Percentiles rank a stretch among this genome's conserved stretches.
Evolutionary conservation across 805 yeast species (phyloP).

Genomic region (Ogataea sp.): DNA sequence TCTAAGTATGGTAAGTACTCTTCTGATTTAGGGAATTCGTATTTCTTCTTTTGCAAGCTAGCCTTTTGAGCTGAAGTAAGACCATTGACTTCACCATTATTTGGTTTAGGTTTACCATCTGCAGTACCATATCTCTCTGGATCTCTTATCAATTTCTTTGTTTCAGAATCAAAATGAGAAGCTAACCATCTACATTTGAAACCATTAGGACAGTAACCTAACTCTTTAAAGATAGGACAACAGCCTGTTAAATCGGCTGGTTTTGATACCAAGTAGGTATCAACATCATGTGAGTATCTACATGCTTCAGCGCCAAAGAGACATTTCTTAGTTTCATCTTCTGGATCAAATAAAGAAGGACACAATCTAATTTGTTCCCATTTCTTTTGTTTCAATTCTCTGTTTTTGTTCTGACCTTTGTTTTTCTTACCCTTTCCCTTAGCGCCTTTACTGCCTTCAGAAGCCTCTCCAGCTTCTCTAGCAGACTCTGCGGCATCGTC

Average conservation of each 20-base stretch:
- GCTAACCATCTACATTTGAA: slow-evolving; percentile 86
- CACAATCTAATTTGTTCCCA: slow-evolving; percentile 63
- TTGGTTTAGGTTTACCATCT: slow-evolving; percentile 23
- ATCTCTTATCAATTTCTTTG: slow-evolving; percentile 37
- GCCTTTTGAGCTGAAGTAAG: slow-evolving; percentile 39
- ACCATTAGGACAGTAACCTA: slow-evolving; percentile 92
- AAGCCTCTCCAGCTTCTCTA: slow-evolving; percentile 39
- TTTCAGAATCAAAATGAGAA: slow-evolving; percentile 52
- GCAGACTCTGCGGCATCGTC: slow-evolving; percentile 42
- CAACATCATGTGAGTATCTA: slow-evolving; percentile 68
- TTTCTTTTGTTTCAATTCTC: slow-evolving; percentile 61
- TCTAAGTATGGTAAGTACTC: slow-evolving; percentile 58
- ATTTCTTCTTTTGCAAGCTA: slow-evolving; percentile 52
- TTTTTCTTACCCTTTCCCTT: slow-evolving; percentile 30
- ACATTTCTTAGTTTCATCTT: slow-evolving; percentile 34
- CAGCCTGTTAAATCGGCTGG: slow-evolving; percentile 63
- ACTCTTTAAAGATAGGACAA: slow-evolving; percentile 77
- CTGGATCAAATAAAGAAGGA: slow-evolving; percentile 52
- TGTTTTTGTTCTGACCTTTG: slow-evolving; percentile 77
- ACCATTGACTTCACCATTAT: slow-evolving; percentile 53
- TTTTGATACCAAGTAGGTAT: slow-evolving; percentile 54
- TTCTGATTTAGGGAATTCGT: slow-evolving; percentile 50
- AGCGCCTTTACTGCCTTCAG: slow-evolving; percentile 16
- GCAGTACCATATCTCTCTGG: slow-evolving; percentile 25
- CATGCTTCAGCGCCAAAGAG: slow-evolving; percentile 65